Base-by-base conservation (phyloP, 2,329 filamentous ascomycete genomes). In the Nothomitra cinnamomea region DNA sequence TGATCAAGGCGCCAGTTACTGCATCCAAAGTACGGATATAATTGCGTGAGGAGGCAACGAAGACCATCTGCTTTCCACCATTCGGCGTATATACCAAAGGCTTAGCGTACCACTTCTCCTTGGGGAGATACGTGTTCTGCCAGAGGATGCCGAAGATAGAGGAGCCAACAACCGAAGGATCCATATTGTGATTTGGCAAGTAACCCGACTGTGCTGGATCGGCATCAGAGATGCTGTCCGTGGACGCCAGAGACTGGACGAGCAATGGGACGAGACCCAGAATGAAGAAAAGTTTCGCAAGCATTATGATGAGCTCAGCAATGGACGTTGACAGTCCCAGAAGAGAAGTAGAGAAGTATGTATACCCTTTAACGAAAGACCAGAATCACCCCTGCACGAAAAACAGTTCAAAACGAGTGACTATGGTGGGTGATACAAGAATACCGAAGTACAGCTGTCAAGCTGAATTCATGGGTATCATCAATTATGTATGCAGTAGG, bases 81-180 rank as follows among this genome's bases (percentile, higher is more conserved):
- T 60, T 61, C 3, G 59, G 56, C 1, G 70, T 72, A 52, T 69
- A 71, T 0, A 70, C 63, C 13, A 73, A 58, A 3, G 74, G 73
- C 58, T 75, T 70, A 38, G 74, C 55, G 66, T 72, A 68, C 65
- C 75, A 72, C 56, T 59, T 65, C 62, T 66, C 70, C 62, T 65
- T 57, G 1, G 55, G 36, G 32, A 64, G 43, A 48, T 15, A 48
- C 4, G 43, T 48, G 28, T 61, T 57, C 51, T 65, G 65, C 66
- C 66, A 69, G 2, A 69, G 59, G 21, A 63, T 63, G 28, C 67
- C 67, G 58, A 70, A 69, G 22, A 61, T 62, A 17, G 62, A 54
- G 13, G 61, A 61, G 42, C 60, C 56, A 12, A 69, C 61, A 19
- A 62, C 62, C 5, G 61, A 60, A 1, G 69, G 70, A 42, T 70